Percentiles rank a stretch among this genome's conserved stretches.
phyloP scores from a whole-genome alignment of 2,329 filamentous ascomycete species.

The Colletotrichum trifolii region DNA sequence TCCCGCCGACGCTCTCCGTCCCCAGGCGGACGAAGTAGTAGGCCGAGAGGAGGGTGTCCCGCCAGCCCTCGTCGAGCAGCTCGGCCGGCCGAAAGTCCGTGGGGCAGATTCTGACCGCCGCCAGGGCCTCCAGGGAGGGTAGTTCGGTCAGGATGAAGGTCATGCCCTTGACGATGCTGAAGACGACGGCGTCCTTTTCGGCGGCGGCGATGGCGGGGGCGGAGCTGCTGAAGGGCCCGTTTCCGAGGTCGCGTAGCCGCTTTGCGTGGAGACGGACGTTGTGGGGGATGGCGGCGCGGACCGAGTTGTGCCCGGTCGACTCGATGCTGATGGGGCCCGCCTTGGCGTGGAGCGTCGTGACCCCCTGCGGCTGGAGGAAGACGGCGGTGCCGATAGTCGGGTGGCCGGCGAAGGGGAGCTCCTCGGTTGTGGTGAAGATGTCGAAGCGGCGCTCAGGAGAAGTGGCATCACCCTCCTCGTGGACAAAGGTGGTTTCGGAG shows the following conservation, averaged over 20 bases:
- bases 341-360: constrained; percentile 62
- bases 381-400: constrained; percentile 68
- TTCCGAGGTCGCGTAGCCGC: constrained; percentile 20
- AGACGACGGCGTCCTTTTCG: constrained; percentile 58
- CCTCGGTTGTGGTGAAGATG: constrained; percentile 66
- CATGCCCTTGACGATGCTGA: constrained; percentile 79
- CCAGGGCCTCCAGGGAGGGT: constrained; percentile 68
- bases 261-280: constrained; percentile 45
- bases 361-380: constrained; percentile 54
- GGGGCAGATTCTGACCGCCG: constrained; percentile 46
- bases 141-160: constrained; percentile 76
- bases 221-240: constrained; percentile 13
- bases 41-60: constrained; percentile 60
- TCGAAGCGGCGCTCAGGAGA: constrained; percentile 59
- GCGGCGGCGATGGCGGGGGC: constrained; percentile 3
- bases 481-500: constrained; percentile 72
- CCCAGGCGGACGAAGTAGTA: constrained; percentile 67
- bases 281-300: constrained; percentile 74
- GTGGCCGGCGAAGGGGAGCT: constrained; percentile 72
- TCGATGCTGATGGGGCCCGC: constrained; percentile 66
- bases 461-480: constrained; percentile 53
- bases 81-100: constrained; percentile 47
- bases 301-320: constrained; percentile 52
- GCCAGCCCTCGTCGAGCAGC: constrained; percentile 67
- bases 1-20: constrained; percentile 7